Conservation (phyloP, 2,329 filamentous ascomycete species). For the Plectosphaerella sp. region DNA sequence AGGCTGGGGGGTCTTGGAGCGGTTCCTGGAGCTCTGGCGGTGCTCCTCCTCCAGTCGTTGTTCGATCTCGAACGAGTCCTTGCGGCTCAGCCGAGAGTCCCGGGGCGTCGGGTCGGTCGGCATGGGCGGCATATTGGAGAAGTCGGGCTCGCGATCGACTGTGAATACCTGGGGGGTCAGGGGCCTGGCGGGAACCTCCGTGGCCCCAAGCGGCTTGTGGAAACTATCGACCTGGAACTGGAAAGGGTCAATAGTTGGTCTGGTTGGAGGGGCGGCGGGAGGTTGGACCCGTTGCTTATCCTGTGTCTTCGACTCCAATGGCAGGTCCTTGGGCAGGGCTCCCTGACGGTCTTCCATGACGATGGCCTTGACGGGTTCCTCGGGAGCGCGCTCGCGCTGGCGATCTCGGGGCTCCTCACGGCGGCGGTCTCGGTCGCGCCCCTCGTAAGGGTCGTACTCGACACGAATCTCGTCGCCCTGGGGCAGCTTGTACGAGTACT, state of each 20-base stretch:
- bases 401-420: conserved; percentile 15
- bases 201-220: conserved; percentile 29
- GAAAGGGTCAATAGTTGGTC: conserved; percentile 48
- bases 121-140: conserved; percentile 30
- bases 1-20: conserved; percentile 14
- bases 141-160: conserved; percentile 49
- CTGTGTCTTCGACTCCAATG: background rate
- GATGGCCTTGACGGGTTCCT: conserved; percentile 8
- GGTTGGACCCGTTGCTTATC: conserved; percentile 10
- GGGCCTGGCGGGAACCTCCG: conserved; percentile 32
- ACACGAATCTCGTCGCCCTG: conserved; percentile 11
- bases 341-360: conserved; percentile 2
- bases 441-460: conserved; percentile 7
- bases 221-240: conserved; percentile 56
- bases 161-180: conserved; percentile 48
- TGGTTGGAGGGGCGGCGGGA: conserved; percentile 15
- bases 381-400: conserved; percentile 10
- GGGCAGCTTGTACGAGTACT: conserved; percentile 6
- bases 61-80: conserved; percentile 43
- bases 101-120: conserved; percentile 13
- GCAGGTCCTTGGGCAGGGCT: background rate
- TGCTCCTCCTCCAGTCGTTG: conserved; percentile 24
- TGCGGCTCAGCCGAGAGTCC: conserved; percentile 39
- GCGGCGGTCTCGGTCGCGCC: conserved; percentile 2
- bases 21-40: conserved; percentile 14